phyloP scores from a whole-genome alignment of 176 grass and related monocot genomes.

The Hordeum marinum region DNA sequence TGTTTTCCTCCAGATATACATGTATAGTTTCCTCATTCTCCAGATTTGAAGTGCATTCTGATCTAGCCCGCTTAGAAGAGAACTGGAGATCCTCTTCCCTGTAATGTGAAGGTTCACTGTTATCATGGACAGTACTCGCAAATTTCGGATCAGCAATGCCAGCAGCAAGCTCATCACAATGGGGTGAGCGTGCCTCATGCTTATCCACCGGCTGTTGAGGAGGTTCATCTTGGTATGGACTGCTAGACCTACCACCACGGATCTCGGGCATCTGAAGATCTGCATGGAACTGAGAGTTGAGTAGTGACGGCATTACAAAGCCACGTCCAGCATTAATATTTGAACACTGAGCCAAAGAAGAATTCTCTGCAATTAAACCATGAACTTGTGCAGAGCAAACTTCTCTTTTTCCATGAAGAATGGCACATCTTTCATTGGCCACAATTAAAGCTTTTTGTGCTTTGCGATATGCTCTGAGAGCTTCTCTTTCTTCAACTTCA shows the following conservation, averaged over 20 bases:
- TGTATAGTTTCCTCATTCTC: conserved; percentile 50
- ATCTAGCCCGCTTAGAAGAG: conserved; percentile 30
- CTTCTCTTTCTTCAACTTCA: conserved; percentile 85
- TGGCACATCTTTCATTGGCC: conserved; percentile 80
- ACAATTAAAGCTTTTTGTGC: conserved; percentile 79
- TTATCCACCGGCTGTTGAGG: conserved; percentile 44
- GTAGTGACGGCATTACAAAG: conserved; percentile 39
- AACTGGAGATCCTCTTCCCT: conserved; percentile 47
- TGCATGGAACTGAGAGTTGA: conserved; percentile 27
- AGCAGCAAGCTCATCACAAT: conserved; percentile 37
- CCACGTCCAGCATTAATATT: conserved; percentile 36
- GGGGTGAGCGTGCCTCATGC: conserved; percentile 41
- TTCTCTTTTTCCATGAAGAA: conserved; percentile 80
- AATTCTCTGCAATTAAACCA: conserved; percentile 56
- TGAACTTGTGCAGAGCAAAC: conserved; percentile 58
- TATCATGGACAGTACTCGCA: conserved; percentile 34
- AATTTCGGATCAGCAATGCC: conserved; percentile 43
- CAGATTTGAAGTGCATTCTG: conserved; percentile 25
- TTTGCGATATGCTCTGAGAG: conserved; percentile 80
- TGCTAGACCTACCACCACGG: conserved; percentile 42
- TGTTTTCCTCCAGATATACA: conserved; percentile 36
- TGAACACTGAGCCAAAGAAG: conserved; percentile 35
- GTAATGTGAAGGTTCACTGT: conserved; percentile 38
- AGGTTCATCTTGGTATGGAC: conserved; percentile 29
- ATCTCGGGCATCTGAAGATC: conserved; percentile 44